These are phyloP conservation scores for Ciborinia camelliae DNA, from an alignment of 2,329 filamentous ascomycete species.

Conservation along the genomic window DNA sequence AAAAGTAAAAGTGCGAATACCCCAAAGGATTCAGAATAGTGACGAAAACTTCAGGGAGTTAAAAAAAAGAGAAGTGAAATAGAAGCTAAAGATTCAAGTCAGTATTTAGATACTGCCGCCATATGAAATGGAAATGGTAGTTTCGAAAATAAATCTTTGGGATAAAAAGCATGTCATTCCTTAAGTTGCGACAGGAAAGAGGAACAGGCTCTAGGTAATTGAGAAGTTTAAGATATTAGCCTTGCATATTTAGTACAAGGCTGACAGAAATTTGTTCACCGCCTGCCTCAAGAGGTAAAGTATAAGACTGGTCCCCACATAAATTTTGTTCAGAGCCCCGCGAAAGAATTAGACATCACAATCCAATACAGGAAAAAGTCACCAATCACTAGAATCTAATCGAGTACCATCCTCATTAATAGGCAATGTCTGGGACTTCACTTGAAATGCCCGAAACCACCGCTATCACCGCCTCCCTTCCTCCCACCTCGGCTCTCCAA, in stretches of 20 bases:
- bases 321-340: conserved; percentile 4
- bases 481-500: conserved; percentile 28
- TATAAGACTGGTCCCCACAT: background rate
- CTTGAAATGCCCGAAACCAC: conserved; percentile 26
- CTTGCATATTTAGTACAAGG: conserved; percentile 9
- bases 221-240: conserved; percentile 5
- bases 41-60: background rate
- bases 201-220: background rate
- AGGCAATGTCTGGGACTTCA: background rate
- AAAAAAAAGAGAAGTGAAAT: background rate
- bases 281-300: background rate
- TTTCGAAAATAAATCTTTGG: background rate
- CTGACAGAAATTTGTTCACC: background rate
- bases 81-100: background rate
- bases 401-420: background rate
- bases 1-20: background rate
- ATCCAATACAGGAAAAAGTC: conserved; percentile 4
- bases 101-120: too few species aligned
- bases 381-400: background rate
- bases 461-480: conserved; percentile 18
- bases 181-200: background rate
- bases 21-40: background rate
- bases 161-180: background rate
- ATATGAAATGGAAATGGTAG: background rate
- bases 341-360: conserved; percentile 1